These are phyloP conservation scores for Russula sp. DNA, from an alignment of 768 basidiomycete genomes.

Conservation along the genomic window DNA sequence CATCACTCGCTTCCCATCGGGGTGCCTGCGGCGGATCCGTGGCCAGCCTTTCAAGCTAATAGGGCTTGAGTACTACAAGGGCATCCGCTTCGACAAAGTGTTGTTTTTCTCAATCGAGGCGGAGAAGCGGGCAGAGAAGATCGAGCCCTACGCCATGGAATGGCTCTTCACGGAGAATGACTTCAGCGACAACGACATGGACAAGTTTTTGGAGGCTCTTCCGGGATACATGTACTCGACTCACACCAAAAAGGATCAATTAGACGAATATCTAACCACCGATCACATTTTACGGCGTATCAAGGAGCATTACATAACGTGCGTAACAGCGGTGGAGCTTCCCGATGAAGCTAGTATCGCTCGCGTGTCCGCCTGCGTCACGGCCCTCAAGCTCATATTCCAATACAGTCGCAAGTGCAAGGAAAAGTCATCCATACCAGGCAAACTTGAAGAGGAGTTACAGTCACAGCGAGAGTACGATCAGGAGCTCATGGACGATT, in stretches of 20 bases:
- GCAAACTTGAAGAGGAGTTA: background rate
- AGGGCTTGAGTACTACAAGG: background rate
- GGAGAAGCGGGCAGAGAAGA: background rate
- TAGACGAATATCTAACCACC: background rate
- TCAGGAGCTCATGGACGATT: background rate
- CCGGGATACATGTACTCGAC: constrained; percentile 16
- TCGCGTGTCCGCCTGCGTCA: constrained; percentile 13
- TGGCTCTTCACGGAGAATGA: constrained; percentile 21
- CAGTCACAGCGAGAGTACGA: background rate
- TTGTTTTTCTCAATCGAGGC: background rate
- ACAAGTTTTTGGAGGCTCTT: constrained; percentile 22
- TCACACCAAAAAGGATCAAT: background rate
- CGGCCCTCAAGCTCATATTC: constrained; percentile 16
- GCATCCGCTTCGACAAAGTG: constrained; percentile 8
- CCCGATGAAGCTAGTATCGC: constrained; percentile 5
- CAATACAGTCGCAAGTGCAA: background rate
- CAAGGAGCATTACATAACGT: constrained; percentile 15
- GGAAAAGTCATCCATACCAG: background rate
- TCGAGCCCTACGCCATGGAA: constrained; percentile 14
- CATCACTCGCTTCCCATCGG: background rate
- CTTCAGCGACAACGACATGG: constrained; percentile 21
- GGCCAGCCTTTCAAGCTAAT: background rate
- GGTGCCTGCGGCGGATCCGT: background rate
- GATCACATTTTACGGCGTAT: constrained; percentile 6
- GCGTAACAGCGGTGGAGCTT: constrained; percentile 13